phyloP scores from a whole-genome alignment of 352 stramenopile genomes.

The Globisporangium solare region DNA sequence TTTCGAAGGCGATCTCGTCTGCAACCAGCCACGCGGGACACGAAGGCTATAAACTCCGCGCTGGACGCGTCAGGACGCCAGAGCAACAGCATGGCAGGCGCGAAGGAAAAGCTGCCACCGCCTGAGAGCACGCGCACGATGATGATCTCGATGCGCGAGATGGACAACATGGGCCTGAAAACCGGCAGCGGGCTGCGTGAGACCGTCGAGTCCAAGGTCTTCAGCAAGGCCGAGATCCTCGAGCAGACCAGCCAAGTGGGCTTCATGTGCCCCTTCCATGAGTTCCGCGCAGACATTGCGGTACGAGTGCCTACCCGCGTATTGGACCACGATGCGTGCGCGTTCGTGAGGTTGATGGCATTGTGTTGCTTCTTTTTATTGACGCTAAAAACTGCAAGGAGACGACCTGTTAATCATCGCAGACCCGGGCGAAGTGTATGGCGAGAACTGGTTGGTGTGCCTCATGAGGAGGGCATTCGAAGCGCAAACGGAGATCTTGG shows the following conservation, averaged over 20 bases:
- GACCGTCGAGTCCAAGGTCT: constrained; percentile 67
- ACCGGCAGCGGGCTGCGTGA: constrained; percentile 72
- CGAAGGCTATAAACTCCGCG: neutral
- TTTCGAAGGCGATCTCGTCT: neutral
- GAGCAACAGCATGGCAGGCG: constrained; percentile 7
- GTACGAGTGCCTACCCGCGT: neutral
- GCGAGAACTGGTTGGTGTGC: constrained; percentile 83
- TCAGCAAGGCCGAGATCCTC: constrained; percentile 63
- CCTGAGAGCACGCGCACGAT: constrained; percentile 68
- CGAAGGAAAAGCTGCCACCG: constrained; percentile 40
- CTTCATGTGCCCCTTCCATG: constrained; percentile 82
- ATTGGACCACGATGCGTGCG: neutral
- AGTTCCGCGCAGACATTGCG: constrained; percentile 14
- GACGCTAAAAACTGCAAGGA: constrained; percentile 48
- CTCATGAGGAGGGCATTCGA: constrained; percentile 66
- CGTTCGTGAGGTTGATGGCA: neutral
- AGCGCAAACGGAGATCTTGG: constrained; percentile 57
- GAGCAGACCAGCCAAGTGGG: constrained; percentile 72
- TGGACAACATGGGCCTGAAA: constrained; percentile 78
- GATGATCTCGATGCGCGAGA: constrained; percentile 86
- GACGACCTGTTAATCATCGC: constrained; percentile 75
- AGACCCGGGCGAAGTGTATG: constrained; percentile 69
- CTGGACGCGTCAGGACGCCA: constrained; percentile 53
- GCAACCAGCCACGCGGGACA: neutral
- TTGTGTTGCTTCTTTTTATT: neutral